These are phyloP conservation scores for Boletus subparvulus DNA, from an alignment of 768 basidiomycete genomes.

Conservation along the genomic window DNA sequence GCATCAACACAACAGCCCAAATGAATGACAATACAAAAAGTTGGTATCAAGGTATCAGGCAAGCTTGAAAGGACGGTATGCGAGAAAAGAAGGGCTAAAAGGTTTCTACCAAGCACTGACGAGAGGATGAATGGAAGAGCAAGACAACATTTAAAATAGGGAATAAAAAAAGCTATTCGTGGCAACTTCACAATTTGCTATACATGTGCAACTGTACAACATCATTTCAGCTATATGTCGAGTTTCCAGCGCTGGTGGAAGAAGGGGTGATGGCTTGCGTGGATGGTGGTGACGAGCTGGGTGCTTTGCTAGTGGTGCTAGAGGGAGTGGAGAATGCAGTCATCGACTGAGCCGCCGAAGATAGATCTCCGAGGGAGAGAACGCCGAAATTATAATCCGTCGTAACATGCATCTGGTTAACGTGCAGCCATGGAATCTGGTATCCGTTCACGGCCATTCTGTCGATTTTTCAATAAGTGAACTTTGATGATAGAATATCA, in stretches of 20 bases:
- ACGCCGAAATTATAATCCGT: slow-evolving; percentile 41
- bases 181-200: background rate
- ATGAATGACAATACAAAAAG: background rate
- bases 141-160: background rate
- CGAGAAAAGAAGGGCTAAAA: background rate
- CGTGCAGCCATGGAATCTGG: slow-evolving; percentile 62
- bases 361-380: slow-evolving; percentile 20
- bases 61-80: background rate
- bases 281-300: background rate
- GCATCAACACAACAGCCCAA: background rate
- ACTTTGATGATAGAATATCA: background rate
- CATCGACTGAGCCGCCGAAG: slow-evolving; percentile 14
- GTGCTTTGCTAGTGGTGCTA: background rate
- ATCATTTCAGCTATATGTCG: slow-evolving; percentile 1
- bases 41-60: slow-evolving; percentile 3
- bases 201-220: background rate
- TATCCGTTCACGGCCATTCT: slow-evolving; percentile 56
- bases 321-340: background rate
- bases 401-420: slow-evolving; percentile 52
- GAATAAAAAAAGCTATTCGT: background rate
- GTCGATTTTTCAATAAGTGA: background rate
- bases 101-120: background rate
- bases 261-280: background rate
- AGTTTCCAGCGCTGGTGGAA: slow-evolving; percentile 1
- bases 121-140: background rate